Conservation (phyloP, 345 rosid genomes). For the Raphanus sativus region DNA sequence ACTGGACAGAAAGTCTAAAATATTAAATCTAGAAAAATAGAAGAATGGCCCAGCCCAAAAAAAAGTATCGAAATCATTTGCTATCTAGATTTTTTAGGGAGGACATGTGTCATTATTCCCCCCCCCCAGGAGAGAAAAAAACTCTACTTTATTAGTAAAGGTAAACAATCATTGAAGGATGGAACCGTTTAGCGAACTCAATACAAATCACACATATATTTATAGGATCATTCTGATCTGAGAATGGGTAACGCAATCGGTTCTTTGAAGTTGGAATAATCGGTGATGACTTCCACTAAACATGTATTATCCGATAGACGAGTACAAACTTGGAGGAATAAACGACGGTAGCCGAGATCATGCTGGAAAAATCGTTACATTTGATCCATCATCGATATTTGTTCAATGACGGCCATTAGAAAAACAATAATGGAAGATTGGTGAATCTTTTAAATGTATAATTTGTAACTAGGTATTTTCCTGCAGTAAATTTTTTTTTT, state of each 20-base stretch:
- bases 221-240: neutral
- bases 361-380: conserved; percentile 78
- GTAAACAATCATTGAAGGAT: conserved; percentile 41
- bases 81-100: too few species aligned
- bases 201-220: conserved; percentile 37
- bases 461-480: too few species aligned
- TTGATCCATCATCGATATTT: conserved; percentile 36
- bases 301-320: conserved; percentile 63
- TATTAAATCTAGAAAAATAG: too few species aligned
- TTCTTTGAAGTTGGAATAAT: conserved; percentile 15
- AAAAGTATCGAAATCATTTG: too few species aligned
- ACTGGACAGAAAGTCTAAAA: too few species aligned
- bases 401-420: conserved; percentile 49
- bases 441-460: too few species aligned
- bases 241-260: conserved; percentile 57
- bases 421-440: too few species aligned
- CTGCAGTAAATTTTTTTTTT: too few species aligned
- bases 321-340: conserved; percentile 45
- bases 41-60: too few species aligned
- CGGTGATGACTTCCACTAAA: conserved; percentile 31
- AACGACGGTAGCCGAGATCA: conserved; percentile 51
- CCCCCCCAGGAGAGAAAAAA: too few species aligned
- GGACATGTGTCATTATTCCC: too few species aligned
- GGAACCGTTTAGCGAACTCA: conserved; percentile 78
- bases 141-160: too few species aligned